Evolutionary conservation across 2,329 filamentous ascomycete genomes (phyloP).

Genomic region (Pseudopithomyces maydicus): DNA sequence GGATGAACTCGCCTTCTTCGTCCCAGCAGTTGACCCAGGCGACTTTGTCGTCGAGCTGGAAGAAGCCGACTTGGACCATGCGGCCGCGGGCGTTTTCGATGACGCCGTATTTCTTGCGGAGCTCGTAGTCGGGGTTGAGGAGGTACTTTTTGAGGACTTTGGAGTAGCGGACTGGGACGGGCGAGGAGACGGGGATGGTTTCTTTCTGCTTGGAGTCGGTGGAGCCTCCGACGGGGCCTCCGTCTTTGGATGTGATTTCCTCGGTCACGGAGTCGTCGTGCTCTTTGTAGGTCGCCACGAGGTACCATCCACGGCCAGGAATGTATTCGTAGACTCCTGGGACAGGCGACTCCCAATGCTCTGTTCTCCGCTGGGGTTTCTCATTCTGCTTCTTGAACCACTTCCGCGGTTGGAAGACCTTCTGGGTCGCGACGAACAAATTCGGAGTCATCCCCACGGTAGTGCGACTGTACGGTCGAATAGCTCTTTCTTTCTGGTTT

Average conservation of each 20-base stretch:
- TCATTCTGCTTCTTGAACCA: conserved; percentile 54
- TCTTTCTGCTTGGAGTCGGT: conserved; percentile 9
- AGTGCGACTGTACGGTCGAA: not conserved
- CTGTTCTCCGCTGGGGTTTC: conserved; percentile 47
- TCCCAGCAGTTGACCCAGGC: conserved; percentile 59
- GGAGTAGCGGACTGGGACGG: conserved; percentile 51
- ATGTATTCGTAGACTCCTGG: conserved; percentile 57
- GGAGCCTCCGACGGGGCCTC: conserved; percentile 15
- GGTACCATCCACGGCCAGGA: conserved; percentile 56
- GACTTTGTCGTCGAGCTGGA: conserved; percentile 55
- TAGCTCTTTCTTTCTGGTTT: not conserved
- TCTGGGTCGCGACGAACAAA: conserved; percentile 56
- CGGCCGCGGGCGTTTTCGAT: conserved; percentile 47
- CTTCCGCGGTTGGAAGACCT: conserved; percentile 54
- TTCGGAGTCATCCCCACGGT: conserved; percentile 54
- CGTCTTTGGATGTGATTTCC: conserved; percentile 24
- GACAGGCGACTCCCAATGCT: conserved; percentile 55
- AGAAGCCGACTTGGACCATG: conserved; percentile 51
- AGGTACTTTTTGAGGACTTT: conserved; percentile 56
- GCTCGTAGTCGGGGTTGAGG: conserved; percentile 54
- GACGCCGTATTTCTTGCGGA: conserved; percentile 50
- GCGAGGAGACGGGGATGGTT: conserved; percentile 36
- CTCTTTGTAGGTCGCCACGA: conserved; percentile 48
- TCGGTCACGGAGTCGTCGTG: conserved; percentile 34
- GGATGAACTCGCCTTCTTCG: conserved; percentile 54